A percentile compares a stretch with the other conserved stretches of the same genome.
Conservation (phyloP, 352 stramenopile genomes). For the Blastocystis sp. region DNA sequence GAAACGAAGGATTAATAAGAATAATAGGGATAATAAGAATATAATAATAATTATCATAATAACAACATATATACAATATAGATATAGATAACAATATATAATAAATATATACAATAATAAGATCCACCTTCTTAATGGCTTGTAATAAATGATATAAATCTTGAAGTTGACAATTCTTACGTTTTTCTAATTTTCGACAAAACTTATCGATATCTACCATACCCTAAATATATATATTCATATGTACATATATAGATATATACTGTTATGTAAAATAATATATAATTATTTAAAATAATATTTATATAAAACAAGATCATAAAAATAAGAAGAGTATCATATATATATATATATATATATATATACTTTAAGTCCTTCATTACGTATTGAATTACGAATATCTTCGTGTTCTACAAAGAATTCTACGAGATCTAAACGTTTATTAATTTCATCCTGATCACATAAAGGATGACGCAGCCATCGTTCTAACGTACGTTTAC, state of each 20-base stretch:
- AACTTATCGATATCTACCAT: constrained; percentile 45
- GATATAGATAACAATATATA: too few species aligned
- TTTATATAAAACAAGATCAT: too few species aligned
- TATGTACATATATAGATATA: too few species aligned
- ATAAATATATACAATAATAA: constrained; percentile 6
- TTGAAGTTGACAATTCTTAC: constrained; percentile 1
- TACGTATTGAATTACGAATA: constrained; percentile 56
- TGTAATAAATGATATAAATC: constrained; percentile 28
- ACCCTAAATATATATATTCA: constrained; percentile 39
- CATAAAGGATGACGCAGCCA: constrained; percentile 86
- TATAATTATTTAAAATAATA: too few species aligned
- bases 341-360: constrained; percentile 67
- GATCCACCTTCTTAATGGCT: constrained; percentile 10
- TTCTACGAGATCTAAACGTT: constrained; percentile 68
- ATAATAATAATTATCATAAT: too few species aligned
- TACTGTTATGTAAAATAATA: too few species aligned
- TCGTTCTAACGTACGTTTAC: constrained; percentile 61
- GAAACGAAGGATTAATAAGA: too few species aligned
- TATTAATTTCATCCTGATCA: constrained; percentile 58
- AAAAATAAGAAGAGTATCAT: too few species aligned
- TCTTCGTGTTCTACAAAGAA: constrained; percentile 67
- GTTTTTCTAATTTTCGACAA: background rate
- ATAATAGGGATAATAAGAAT: too few species aligned
- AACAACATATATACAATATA: too few species aligned
- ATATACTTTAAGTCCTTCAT: background rate